Evolutionary conservation across 1,284 basidiomycete species (phyloP).

Genomic region (Ganoderma sp.): DNA sequence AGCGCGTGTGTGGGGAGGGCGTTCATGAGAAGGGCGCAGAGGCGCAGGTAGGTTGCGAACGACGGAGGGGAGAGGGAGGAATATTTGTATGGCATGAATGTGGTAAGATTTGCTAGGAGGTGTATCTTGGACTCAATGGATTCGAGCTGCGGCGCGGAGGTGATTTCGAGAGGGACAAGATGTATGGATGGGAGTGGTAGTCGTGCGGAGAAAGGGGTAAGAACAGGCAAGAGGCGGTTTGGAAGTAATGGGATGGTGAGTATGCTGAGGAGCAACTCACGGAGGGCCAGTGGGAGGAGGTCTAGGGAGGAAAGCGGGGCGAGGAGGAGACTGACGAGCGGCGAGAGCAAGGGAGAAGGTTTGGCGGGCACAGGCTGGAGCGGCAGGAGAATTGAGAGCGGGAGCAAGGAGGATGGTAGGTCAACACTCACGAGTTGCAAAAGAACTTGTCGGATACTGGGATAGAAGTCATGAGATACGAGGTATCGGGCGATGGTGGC

Average conservation of each 20-base stretch:
- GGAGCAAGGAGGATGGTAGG: background rate
- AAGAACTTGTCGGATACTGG: constrained; percentile 42
- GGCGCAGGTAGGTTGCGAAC: constrained; percentile 59
- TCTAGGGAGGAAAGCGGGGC: constrained; percentile 45
- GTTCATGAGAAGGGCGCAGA: constrained; percentile 59
- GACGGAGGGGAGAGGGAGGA: constrained; percentile 49
- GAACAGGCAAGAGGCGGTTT: constrained; percentile 66
- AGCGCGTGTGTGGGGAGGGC: constrained; percentile 58
- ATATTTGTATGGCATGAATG: constrained; percentile 65
- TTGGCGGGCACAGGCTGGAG: constrained; percentile 50
- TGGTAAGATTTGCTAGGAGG: constrained; percentile 68
- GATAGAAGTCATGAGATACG: constrained; percentile 50
- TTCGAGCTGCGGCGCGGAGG: constrained; percentile 28
- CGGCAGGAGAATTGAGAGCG: background rate
- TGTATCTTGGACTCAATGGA: constrained; percentile 51
- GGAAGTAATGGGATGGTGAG: constrained; percentile 70
- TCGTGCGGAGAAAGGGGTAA: constrained; percentile 51
- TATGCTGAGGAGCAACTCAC: constrained; percentile 53
- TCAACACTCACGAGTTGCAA: constrained; percentile 37
- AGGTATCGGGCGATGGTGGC: constrained; percentile 48
- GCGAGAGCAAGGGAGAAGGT: constrained; percentile 47
- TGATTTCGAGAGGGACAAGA: constrained; percentile 39
- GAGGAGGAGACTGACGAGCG: constrained; percentile 49
- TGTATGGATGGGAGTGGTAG: constrained; percentile 52
- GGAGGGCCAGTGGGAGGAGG: constrained; percentile 37